These are phyloP conservation scores for Sicyos edulis DNA, from an alignment of 306 rosid species.

Conservation along the genomic window DNA sequence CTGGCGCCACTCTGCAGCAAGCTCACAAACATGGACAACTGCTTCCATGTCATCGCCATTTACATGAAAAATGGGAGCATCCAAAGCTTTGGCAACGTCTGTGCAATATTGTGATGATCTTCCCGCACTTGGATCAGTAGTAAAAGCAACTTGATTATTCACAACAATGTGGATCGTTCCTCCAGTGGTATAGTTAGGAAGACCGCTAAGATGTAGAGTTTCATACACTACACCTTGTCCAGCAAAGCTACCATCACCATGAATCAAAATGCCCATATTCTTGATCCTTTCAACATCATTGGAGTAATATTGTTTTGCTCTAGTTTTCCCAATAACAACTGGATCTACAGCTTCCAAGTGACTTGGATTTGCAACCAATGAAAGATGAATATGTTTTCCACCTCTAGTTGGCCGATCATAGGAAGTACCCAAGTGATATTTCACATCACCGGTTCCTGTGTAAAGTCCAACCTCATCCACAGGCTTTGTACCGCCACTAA, in stretches of 20 bases:
- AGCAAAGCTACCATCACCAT: constrained; percentile 98
- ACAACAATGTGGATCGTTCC: constrained; percentile 89
- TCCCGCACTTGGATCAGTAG: constrained; percentile 81
- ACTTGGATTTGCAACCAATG: constrained; percentile 92
- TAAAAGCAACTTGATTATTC: constrained; percentile 93
- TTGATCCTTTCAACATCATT: constrained; percentile 65
- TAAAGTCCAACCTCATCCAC: constrained; percentile 84
- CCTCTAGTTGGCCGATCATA: constrained; percentile 93
- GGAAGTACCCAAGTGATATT: constrained; percentile 89
- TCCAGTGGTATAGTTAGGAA: constrained; percentile 85
- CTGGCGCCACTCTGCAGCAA: constrained; percentile 99
- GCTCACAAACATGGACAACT: constrained; percentile 90
- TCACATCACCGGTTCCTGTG: constrained; percentile 95
- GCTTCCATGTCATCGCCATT: constrained; percentile 95
- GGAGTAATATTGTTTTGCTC: constrained; percentile 83
- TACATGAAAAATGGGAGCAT: constrained; percentile 87
- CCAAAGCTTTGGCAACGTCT: constrained; percentile 91
- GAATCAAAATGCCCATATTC: constrained; percentile 78
- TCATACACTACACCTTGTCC: constrained; percentile 98
- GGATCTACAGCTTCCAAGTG: constrained; percentile 97
- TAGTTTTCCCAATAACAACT: constrained; percentile 86
- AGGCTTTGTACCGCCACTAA: constrained; percentile 71
- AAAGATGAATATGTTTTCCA: constrained; percentile 73
- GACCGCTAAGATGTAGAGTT: constrained; percentile 91
- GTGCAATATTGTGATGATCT: constrained; percentile 92